These are phyloP conservation scores for Aspergillus latus DNA, from an alignment of 2,329 filamentous ascomycete genomes.

Conservation along the genomic window DNA sequence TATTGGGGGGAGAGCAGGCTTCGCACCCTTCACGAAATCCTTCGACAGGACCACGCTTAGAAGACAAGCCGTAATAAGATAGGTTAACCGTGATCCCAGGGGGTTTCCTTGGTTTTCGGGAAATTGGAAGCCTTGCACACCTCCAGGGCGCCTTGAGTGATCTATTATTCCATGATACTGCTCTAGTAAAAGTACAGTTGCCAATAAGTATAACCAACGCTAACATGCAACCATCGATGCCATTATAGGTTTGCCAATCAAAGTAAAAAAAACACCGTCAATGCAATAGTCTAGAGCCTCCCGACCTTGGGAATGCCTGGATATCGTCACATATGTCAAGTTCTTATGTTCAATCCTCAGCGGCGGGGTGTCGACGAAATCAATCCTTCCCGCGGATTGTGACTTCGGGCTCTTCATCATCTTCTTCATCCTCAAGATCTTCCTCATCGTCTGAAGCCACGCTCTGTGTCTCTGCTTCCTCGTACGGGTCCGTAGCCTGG, in stretches of 20 bases:
- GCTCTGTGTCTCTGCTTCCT: conserved; percentile 47
- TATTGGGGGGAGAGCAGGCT: too few species aligned
- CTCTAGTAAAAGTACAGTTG: conserved; percentile 7
- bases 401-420: neutral
- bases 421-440: neutral
- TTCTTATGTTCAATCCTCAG: neutral
- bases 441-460: conserved; percentile 25
- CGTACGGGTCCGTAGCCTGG: conserved; percentile 37
- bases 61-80: too few species aligned
- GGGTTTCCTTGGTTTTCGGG: too few species aligned
- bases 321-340: conserved; percentile 11
- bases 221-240: conserved; percentile 11
- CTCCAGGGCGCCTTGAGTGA: neutral
- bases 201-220: conserved; percentile 5
- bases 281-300: conserved; percentile 11
- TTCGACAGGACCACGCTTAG: too few species aligned
- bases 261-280: conserved; percentile 12
- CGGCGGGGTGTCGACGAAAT: neutral
- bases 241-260: neutral
- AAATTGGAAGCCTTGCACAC: too few species aligned
- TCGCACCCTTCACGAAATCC: too few species aligned
- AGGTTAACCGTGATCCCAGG: too few species aligned
- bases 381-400: neutral
- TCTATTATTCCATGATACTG: neutral
- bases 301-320: neutral